Evolutionary conservation across 352 stramenopile genomes (phyloP), one percentile per base, ranked within the genome.

Genomic region (Aphanomyces cochlioides): DNA sequence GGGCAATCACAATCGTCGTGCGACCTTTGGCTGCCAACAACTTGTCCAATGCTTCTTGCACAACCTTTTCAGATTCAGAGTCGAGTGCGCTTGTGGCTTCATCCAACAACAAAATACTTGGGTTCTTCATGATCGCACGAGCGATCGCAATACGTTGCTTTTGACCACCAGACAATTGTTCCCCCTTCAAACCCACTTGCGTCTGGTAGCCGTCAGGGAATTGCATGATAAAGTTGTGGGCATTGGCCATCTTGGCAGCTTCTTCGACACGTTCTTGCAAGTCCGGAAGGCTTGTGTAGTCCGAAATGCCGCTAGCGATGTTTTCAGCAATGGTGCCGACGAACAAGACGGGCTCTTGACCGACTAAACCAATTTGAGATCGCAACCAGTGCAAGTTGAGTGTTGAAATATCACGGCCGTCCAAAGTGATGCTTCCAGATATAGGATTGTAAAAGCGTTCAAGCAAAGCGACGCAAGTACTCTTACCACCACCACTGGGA

Each of bases 41-140:
- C 64, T 82, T 81, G 72, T 94, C 83, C 39, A 95, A 69, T n/a
- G 87, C 85, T 47, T 89, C 75, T 74, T 96, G 89, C 45, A 96
- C 89, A 50, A 93, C 75, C 70, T 86, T 81, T 67, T 96, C 89
- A 61, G 77, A 90, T 73, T 90, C 43, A n/a, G 17, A 12, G 43
- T 50, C 43, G 10, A 50, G 43, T n/a, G 43, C 43, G 43, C 43
- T 50, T 2, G 43, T 50, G 10, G 43, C 43, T n/a, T 50, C 79
- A 43, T 82, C 77, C 12, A 85, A 63, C 1, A 85, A n/a, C 41
- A 83, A 56, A 43, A 82, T 78, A 4, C 47, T 41, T 1, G 76
- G 77, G 40, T 82, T 75, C 56, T 82, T 82, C n/a, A 81, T 39
- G n/a, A 79, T 78, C 7, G 72, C 78, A 6, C 78, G 73, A 5